Evolutionary conservation across 2,329 filamentous ascomycete species (phyloP).

Genomic region (Chaetomiaceae sp.): DNA sequence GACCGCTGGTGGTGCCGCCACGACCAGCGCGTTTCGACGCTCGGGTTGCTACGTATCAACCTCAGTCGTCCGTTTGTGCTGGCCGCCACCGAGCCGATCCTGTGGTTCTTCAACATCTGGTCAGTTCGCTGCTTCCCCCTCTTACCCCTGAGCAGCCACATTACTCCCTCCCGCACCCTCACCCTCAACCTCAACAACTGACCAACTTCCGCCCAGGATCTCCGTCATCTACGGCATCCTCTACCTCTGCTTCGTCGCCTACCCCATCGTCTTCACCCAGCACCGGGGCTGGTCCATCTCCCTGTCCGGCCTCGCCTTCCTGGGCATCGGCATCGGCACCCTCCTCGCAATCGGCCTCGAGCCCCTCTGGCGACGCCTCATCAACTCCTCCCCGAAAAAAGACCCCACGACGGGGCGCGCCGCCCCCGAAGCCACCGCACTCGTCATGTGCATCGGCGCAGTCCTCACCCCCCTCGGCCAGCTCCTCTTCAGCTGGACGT

Average conservation of each 20-base stretch:
- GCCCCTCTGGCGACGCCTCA: constrained; percentile 68
- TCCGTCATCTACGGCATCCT: constrained; percentile 81
- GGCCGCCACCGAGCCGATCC: constrained; percentile 73
- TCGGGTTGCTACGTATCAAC: constrained; percentile 64
- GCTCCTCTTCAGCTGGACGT: constrained; percentile 85
- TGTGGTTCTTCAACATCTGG: constrained; percentile 64
- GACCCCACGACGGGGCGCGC: constrained; percentile 60
- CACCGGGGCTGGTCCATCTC: constrained; percentile 71
- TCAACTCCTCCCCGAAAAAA: constrained; percentile 62
- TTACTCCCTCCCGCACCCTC: too few relatives aligned
- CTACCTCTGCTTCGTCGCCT: constrained; percentile 81
- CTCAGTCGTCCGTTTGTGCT: constrained; percentile 72
- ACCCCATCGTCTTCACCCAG: constrained; percentile 74
- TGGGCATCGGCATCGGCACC: constrained; percentile 62
- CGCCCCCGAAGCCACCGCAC: constrained; percentile 73
- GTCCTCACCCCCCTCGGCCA: constrained; percentile 71
- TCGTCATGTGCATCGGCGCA: constrained; percentile 71
- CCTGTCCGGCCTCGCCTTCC: constrained; percentile 69
- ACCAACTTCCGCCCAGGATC: constrained; percentile 44
- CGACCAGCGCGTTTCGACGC: constrained; percentile 62
- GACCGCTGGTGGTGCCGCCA: constrained; percentile 73
- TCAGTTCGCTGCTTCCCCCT: constrained; percentile 29
- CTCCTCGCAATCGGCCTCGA: constrained; percentile 57
- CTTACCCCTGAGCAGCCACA: constrained; percentile 2
- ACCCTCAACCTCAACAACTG: too few relatives aligned